A percentile compares a stretch with the other conserved stretches of the same genome.
phyloP scores from a whole-genome alignment of 2,329 filamentous ascomycete species.

The Cordyceps cicadae region DNA sequence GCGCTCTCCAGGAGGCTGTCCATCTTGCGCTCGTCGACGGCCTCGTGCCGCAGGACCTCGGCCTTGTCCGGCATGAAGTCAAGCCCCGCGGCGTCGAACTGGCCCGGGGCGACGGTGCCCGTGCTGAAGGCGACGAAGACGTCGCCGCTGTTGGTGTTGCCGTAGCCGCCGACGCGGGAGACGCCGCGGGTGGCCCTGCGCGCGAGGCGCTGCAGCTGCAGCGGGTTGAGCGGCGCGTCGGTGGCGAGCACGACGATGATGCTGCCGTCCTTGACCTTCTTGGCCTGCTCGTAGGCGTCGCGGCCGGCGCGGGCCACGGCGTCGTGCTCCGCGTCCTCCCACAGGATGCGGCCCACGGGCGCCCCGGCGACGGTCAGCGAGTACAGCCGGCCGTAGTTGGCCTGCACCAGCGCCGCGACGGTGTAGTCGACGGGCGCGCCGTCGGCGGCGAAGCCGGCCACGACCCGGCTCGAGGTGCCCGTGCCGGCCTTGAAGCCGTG shows the following conservation, averaged over 20 bases:
- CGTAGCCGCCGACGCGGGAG: slow-evolving; percentile 47
- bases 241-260: slow-evolving; percentile 53
- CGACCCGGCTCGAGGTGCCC: slow-evolving; percentile 44
- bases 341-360: slow-evolving; percentile 47
- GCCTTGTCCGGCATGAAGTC: slow-evolving; percentile 28
- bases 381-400: slow-evolving; percentile 49
- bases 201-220: slow-evolving; percentile 47
- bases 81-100: slow-evolving; percentile 18
- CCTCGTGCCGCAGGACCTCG: slow-evolving; percentile 28
- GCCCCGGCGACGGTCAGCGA: slow-evolving; percentile 49
- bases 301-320: not conserved
- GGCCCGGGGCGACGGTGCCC: slow-evolving; percentile 35
- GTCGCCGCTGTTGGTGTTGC: slow-evolving; percentile 50
- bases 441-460: slow-evolving; percentile 23
- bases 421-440: slow-evolving; percentile 36
- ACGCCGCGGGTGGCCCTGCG: slow-evolving; percentile 51
- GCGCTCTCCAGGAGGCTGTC: slow-evolving; percentile 51
- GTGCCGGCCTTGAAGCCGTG: slow-evolving; percentile 57
- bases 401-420: slow-evolving; percentile 49
- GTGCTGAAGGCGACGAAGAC: slow-evolving; percentile 57
- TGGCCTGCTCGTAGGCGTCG: slow-evolving; percentile 23
- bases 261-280: slow-evolving; percentile 49
- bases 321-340: slow-evolving; percentile 13
- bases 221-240: slow-evolving; percentile 47
- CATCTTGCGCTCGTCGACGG: slow-evolving; percentile 48